Percentiles rank a stretch among this genome's conserved stretches.
phyloP scores from a whole-genome alignment of 305 asterid species.

The Solanum chacoense region DNA sequence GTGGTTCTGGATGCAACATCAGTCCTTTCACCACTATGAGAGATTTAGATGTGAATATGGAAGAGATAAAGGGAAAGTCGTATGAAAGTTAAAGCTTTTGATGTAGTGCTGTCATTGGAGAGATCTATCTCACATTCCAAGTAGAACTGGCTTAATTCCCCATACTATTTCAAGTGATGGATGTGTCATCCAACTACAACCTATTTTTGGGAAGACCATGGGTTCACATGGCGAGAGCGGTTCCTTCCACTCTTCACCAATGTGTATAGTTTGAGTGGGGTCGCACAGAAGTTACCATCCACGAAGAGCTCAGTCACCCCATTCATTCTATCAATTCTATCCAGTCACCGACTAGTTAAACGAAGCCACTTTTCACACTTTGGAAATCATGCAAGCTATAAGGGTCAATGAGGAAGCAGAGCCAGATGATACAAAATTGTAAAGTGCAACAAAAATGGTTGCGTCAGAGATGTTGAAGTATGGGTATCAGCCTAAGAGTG shows the following conservation, averaged over 20 bases:
- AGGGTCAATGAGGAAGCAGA: background rate
- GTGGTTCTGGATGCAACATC: background rate
- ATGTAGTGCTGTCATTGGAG: background rate
- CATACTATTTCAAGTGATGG: background rate
- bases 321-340: background rate
- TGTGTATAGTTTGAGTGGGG: background rate
- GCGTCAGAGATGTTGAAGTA: background rate
- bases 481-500: background rate
- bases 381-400: background rate
- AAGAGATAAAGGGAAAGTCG: background rate
- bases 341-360: background rate
- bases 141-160: background rate
- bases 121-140: background rate
- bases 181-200: background rate
- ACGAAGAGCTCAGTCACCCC: background rate
- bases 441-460: background rate
- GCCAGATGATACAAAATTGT: background rate
- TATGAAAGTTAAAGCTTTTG: background rate
- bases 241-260: background rate
- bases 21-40: background rate
- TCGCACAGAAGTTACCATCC: background rate
- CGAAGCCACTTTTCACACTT: background rate
- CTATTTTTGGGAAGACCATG: background rate
- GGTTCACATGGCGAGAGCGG: background rate
- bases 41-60: background rate